A percentile compares a stretch with the other conserved stretches of the same genome.
phyloP scores from a whole-genome alignment of 2,329 filamentous ascomycete species.

The Paecilomyces dactylethromorphus region DNA sequence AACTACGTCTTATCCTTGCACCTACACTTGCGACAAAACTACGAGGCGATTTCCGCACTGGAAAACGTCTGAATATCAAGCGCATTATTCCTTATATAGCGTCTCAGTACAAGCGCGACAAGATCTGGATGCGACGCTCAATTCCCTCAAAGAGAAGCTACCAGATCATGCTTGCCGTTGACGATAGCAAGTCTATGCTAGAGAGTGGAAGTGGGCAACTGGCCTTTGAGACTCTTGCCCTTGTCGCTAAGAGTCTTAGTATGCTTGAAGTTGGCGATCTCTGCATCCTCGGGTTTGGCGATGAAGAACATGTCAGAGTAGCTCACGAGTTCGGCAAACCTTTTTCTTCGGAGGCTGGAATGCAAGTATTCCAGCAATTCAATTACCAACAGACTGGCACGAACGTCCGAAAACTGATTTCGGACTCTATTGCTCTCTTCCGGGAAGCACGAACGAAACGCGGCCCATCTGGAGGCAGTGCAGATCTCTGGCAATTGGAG shows the following conservation, averaged over 20 bases:
- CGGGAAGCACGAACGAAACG: slow-evolving; percentile 63
- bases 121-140: slow-evolving; percentile 97
- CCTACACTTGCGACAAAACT: slow-evolving; percentile 95
- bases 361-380: slow-evolving; percentile 78
- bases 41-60: slow-evolving; percentile 91
- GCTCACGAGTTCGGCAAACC: slow-evolving; percentile 80
- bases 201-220: slow-evolving; percentile 70
- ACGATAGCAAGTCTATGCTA: slow-evolving; percentile 92
- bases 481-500: slow-evolving; percentile 89
- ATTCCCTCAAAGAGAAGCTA: slow-evolving; percentile 91
- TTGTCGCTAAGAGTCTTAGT: slow-evolving; percentile 77
- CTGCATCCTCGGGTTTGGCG: slow-evolving; percentile 84
- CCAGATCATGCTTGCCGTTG: slow-evolving; percentile 94
- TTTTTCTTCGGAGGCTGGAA: slow-evolving; percentile 74
- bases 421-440: slow-evolving; percentile 74
- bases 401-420: slow-evolving; percentile 73
- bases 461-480: slow-evolving; percentile 43
- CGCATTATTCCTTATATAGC: slow-evolving; percentile 99
- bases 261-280: slow-evolving; percentile 95
- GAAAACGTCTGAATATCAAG: slow-evolving; percentile 98
- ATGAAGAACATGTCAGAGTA: slow-evolving; percentile 62
- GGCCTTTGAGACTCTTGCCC: slow-evolving; percentile 88
- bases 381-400: slow-evolving; percentile 80
- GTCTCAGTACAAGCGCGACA: slow-evolving; percentile 96
- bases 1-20: slow-evolving; percentile 88